Conservation (phyloP, 441 rosid species). For the Arabidopsis hybrid region DNA sequence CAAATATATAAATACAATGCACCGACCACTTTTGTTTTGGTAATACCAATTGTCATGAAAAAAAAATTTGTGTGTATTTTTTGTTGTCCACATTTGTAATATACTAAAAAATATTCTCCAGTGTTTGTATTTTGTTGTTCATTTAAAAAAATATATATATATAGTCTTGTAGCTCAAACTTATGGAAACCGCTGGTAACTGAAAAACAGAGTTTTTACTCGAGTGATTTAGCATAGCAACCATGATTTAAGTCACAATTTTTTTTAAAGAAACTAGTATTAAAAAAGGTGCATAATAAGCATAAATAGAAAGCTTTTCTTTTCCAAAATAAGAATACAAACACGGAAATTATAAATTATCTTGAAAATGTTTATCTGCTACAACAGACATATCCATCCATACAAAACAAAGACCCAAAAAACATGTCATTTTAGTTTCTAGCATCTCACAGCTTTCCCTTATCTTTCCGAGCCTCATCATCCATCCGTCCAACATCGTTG, state of each 20-base stretch:
- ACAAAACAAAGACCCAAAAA: background rate
- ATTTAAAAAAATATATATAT: too few species aligned
- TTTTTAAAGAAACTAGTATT: background rate
- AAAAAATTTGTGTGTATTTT: too few species aligned
- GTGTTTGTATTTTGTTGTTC: too few species aligned
- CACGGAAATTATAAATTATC: background rate
- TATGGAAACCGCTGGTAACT: too few species aligned
- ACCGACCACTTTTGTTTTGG: background rate
- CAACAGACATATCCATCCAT: constrained; percentile 4
- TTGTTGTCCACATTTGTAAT: too few species aligned
- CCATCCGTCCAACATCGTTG: constrained; percentile 56
- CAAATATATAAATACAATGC: background rate
- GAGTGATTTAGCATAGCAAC: background rate
- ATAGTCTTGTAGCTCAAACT: background rate
- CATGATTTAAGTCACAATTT: background rate
- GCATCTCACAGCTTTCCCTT: constrained; percentile 13
- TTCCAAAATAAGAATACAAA: background rate
- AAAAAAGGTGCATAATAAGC: background rate
- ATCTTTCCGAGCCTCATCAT: constrained; percentile 30
- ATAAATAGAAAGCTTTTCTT: background rate
- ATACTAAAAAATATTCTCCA: too few species aligned
- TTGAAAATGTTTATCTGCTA: background rate
- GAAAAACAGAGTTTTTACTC: too few species aligned
- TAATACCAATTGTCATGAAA: too few species aligned
- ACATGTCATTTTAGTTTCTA: background rate